Conservation (phyloP, 1,284 basidiomycete genomes). For the Cutaneotrichosporon cyanovorans region DNA sequence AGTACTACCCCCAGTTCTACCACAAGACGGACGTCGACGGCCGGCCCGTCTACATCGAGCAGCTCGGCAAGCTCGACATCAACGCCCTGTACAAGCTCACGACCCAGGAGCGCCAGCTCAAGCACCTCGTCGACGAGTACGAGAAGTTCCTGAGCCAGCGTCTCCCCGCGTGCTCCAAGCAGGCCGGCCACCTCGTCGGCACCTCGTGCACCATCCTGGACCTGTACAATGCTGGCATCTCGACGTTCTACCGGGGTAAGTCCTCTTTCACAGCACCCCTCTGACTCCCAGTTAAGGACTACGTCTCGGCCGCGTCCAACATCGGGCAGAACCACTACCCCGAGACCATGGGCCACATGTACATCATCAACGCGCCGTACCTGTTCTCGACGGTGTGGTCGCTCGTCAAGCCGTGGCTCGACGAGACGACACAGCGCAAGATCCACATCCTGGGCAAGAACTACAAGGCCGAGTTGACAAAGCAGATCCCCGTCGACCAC, state of each 20-base stretch:
- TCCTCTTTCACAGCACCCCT: not conserved
- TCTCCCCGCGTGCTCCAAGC: slow-evolving; percentile 66
- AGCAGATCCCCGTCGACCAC: slow-evolving; percentile 75
- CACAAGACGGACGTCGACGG: slow-evolving; percentile 97
- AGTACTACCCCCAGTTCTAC: slow-evolving; percentile 93
- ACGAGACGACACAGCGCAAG: slow-evolving; percentile 89
- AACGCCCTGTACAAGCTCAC: slow-evolving; percentile 73
- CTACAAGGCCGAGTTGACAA: slow-evolving; percentile 59
- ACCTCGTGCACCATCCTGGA: slow-evolving; percentile 99
- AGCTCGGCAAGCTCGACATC: slow-evolving; percentile 82
- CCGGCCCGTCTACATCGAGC: slow-evolving; percentile 90
- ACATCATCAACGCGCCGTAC: slow-evolving; percentile 90
- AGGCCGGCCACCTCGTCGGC: slow-evolving; percentile 78
- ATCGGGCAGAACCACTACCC: slow-evolving; percentile 91
- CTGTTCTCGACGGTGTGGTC: slow-evolving; percentile 84
- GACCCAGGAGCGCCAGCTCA: slow-evolving; percentile 78
- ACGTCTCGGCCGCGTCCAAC: slow-evolving; percentile 67
- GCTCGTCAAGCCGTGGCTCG: slow-evolving; percentile 87
- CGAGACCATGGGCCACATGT: slow-evolving; percentile 93
- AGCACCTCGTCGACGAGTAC: slow-evolving; percentile 88
- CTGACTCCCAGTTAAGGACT: slow-evolving; percentile 65
- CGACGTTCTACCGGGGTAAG: slow-evolving; percentile 66
- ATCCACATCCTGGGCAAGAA: slow-evolving; percentile 68
- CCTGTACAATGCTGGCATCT: slow-evolving; percentile 70
- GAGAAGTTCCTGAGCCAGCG: slow-evolving; percentile 76